phyloP scores from a whole-genome alignment of 2,329 filamentous ascomycete genomes.

The Acrodontium crateriforme region DNA sequence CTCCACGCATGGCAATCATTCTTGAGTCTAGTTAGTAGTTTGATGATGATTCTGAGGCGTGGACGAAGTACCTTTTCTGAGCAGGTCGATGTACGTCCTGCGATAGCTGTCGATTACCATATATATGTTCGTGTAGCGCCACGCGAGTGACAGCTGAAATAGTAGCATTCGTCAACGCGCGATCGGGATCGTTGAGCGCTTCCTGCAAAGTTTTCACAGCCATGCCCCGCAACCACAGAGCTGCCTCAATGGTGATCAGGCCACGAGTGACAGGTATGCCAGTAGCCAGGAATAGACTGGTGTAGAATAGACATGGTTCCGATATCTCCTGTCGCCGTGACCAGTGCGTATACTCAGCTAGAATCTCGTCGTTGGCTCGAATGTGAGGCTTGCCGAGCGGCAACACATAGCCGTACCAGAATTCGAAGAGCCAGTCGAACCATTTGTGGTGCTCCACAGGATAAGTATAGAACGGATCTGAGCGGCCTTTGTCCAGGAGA shows the following conservation, averaged over 20 bases:
- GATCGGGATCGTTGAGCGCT: constrained; percentile 9
- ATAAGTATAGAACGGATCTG: constrained; percentile 13
- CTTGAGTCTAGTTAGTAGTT: constrained; percentile 1
- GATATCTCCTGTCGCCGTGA: constrained; percentile 9
- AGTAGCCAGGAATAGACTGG: constrained; percentile 11
- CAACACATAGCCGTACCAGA: constrained; percentile 9
- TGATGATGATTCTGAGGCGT: too few species aligned
- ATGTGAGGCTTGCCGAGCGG: constrained; percentile 7
- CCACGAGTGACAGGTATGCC: constrained; percentile 9
- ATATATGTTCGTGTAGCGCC: constrained; percentile 13
- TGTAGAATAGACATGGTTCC: constrained; percentile 12
- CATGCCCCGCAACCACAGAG: constrained; percentile 4
- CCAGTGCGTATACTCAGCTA: constrained; percentile 9
- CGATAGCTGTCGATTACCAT: constrained; percentile 9
- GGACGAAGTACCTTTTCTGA: constrained; percentile 5
- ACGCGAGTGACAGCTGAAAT: constrained; percentile 14
- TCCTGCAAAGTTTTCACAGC: constrained; percentile 9
- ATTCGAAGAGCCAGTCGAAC: constrained; percentile 11
- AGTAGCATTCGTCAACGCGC: constrained; percentile 9
- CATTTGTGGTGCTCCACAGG: constrained; percentile 10
- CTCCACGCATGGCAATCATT: constrained; percentile 8
- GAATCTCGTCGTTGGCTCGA: constrained; percentile 6
- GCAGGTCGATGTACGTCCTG: constrained; percentile 10
- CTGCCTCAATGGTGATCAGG: constrained; percentile 4
- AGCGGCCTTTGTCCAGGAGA: too few species aligned